Evolutionary conservation across 305 asterid species (phyloP), one percentile per base, ranked within the genome.

Genomic region (Ilex paraguariensis): DNA sequence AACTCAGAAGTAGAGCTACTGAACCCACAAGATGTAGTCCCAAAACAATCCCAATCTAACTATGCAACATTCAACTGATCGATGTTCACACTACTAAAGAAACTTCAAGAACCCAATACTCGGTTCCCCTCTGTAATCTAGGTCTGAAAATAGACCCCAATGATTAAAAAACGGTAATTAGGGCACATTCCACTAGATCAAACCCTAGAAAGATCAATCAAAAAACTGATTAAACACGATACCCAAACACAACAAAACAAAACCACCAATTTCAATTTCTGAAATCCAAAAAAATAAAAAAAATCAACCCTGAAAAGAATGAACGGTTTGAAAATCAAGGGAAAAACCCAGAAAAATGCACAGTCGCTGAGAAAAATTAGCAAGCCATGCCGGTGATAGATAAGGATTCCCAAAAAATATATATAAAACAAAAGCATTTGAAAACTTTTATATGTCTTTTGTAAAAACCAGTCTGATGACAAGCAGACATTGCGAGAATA

Each of bases 171-270:
- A 70, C 28, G 36, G 21, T 57, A 64, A 51, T 31, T 53, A 57
- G 64, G 56, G 61, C 57, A 52, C 48, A 14, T 44, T 69, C 46
- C 63, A 49, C 42, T 52, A 66, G 75, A 73, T 63, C 76, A 73
- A 73, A 69, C 52, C 73, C 60, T 49, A 59, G 48, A 54, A 54
- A 31, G 42, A 61, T 32, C 39, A 48, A 63, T 13, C 30, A 36
- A 17, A 59, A 59, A 15, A 59, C 33, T 13, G 1, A 6, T 17
- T 21, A 39, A 49, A 11, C 54, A 61, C 16, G 1, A n/a, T 49
- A 67, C n/a, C 40, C 33, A 73, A 62, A 21, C 62, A 62, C 65
- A 59, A 53, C 4, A 45, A 49, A 64, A n/a, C 28, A 32, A 30
- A 52, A 28, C 45, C 53, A 33, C 44, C 12, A 36, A 21, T 11